Base-by-base conservation (phyloP, 2,329 filamentous ascomycete genomes). In the Apiospora malaysiana region DNA sequence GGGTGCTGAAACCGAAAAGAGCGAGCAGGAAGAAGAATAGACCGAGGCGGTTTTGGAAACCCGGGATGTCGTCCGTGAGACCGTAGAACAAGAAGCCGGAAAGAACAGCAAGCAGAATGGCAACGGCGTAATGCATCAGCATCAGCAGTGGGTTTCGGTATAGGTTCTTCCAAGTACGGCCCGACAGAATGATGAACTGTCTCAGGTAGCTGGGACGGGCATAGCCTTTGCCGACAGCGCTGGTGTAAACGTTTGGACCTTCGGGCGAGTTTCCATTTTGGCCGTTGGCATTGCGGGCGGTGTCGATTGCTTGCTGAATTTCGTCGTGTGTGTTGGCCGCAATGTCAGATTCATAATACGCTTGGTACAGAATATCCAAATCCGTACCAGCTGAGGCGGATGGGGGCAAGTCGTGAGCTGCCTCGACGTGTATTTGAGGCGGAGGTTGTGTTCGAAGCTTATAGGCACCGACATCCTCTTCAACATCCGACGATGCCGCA, bases 71-170 rank as follows among this genome's bases (percentile, higher is more conserved):
- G 78, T 97, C 94, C 0, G 95, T 97, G 66, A 99, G 86, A 2
- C 95, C 96, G 77, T 98, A 99, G 85, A 98, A 99, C 16, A 99
- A 88, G 82, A 93, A 98, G 4, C 96, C 96, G 1, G 95, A 95
- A 71, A 99, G 92, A 6, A 98, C 95, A 1, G 95, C 96, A 7
- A 99, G 88, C 0, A 98, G 84, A 72, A 99, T 98, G 9, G 96
- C 94, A 75, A 98, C 98, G 47, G 96, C 96, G 79, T 98, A 99
- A 82, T 99, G 96, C 0, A 95, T 98, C 71, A 99, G 88, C 96
- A 99, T 99, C 72, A 99, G 85, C 89, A 98, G 95, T 1, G 96
- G 96, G 80, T 99, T 98, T 71, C 96, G 91, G 84, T 99, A 98
- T 8, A 99, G 87, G 79, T 99, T 99, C 79, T 93, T 94, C 95